Evolutionary conservation across 257 asterid species (phyloP).

Genomic region (Solanum etuberosum): DNA sequence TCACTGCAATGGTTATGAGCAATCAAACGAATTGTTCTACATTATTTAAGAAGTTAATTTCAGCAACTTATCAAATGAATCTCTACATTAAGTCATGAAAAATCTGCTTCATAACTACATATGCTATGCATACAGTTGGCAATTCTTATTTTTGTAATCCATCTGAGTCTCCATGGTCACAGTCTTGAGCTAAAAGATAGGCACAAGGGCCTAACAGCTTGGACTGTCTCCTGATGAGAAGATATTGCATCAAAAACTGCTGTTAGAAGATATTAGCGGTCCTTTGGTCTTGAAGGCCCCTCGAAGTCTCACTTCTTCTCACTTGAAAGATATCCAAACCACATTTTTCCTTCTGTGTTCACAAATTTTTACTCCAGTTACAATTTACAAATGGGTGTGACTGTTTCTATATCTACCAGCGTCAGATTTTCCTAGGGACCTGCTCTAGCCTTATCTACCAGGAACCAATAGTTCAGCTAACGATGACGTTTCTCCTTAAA

Average conservation of each 20-base stretch:
- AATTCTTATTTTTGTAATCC: background rate
- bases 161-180: background rate
- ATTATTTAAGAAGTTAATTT: background rate
- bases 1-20: background rate
- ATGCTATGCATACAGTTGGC: background rate
- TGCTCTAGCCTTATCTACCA: background rate
- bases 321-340: background rate
- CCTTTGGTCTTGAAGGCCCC: background rate
- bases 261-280: background rate
- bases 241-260: background rate
- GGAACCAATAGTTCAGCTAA: background rate
- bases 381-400: background rate
- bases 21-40: background rate
- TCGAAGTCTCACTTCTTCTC: background rate
- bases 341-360: background rate
- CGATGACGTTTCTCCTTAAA: background rate
- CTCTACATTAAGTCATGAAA: background rate
- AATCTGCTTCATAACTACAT: background rate
- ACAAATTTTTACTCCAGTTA: background rate
- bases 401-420: background rate
- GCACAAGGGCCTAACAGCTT: background rate
- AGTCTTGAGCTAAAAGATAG: background rate
- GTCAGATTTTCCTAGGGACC: background rate
- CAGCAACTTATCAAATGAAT: background rate
- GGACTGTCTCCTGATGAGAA: background rate